phyloP scores from a whole-genome alignment of 257 asterid genomes.

The Agastache rugosa region DNA sequence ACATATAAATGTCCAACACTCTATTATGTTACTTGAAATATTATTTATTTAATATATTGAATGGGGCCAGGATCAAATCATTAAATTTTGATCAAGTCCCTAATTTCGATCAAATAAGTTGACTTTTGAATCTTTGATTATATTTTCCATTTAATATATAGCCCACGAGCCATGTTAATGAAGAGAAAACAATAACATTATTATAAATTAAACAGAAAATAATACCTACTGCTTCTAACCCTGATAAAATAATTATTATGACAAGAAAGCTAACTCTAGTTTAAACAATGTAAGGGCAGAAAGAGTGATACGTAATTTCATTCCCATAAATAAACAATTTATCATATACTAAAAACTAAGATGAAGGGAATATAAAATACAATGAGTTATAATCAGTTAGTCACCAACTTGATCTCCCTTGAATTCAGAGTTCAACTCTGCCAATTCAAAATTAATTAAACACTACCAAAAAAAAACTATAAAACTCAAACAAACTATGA shows the following conservation, averaged over 20 bases:
- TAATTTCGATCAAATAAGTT: conserved; percentile 11
- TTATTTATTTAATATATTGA: not conserved
- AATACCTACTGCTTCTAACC: not conserved
- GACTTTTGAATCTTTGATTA: conserved; percentile 20
- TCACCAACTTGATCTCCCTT: conserved; percentile 18
- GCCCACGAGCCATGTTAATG: conserved; percentile 11
- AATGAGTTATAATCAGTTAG: not conserved
- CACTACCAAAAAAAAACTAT: not conserved
- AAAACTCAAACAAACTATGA: not conserved
- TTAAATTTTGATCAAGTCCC: not conserved
- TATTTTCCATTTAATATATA: not conserved
- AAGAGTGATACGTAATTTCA: not conserved
- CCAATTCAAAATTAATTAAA: not conserved
- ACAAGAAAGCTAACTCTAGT: not conserved
- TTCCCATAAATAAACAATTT: not conserved
- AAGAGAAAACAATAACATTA: not conserved
- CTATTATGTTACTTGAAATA: not conserved
- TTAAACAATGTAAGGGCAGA: not conserved
- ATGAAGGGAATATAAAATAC: not conserved
- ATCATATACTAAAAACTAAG: not conserved
- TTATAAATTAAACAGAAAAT: not conserved
- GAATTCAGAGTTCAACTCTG: not conserved
- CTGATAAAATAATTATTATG: not conserved
- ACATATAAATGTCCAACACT: not conserved
- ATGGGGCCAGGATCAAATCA: not conserved